phyloP scores from a whole-genome alignment of 176 grass and related monocot species.

The Neostapfia colusana region DNA sequence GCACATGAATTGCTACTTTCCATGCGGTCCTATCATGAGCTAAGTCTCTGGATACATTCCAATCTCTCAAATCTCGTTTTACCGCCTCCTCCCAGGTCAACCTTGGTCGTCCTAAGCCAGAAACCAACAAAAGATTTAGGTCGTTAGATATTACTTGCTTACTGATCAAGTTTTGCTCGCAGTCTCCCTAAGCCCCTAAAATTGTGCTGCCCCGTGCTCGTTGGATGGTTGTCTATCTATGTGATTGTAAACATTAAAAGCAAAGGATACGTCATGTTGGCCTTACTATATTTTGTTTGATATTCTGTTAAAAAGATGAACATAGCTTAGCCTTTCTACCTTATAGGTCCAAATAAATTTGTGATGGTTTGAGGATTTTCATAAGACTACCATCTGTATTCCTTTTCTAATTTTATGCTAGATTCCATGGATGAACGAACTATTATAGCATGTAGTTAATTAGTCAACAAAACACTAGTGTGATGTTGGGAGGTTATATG shows the following conservation, averaged over 20 bases:
- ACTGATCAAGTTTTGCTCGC: not conserved
- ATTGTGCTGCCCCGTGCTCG: too few species aligned
- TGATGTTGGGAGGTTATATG: too few species aligned
- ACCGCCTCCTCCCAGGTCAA: too few species aligned
- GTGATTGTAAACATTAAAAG: too few species aligned
- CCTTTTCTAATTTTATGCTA: not conserved
- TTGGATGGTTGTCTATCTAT: too few species aligned
- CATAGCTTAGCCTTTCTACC: not conserved
- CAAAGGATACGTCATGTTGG: not conserved
- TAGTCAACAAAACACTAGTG: conserved; percentile 3
- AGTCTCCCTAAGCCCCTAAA: too few species aligned
- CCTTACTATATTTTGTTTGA: conserved; percentile 8
- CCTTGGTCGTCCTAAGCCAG: too few species aligned
- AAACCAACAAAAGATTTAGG: conserved; percentile 4
- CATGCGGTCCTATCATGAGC: too few species aligned
- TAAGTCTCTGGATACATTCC: too few species aligned
- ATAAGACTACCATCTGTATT: not conserved
- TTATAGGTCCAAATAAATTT: conserved; percentile 14
- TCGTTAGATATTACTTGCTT: conserved; percentile 11
- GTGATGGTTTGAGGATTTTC: not conserved
- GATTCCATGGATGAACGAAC: conserved; percentile 6
- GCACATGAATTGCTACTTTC: too few species aligned
- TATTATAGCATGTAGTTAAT: conserved; percentile 3
- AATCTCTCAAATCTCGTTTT: too few species aligned
- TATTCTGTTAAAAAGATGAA: conserved; percentile 11